Conservation (phyloP, 2,329 filamentous ascomycete genomes). For the Cucurbitaria berberidis region DNA sequence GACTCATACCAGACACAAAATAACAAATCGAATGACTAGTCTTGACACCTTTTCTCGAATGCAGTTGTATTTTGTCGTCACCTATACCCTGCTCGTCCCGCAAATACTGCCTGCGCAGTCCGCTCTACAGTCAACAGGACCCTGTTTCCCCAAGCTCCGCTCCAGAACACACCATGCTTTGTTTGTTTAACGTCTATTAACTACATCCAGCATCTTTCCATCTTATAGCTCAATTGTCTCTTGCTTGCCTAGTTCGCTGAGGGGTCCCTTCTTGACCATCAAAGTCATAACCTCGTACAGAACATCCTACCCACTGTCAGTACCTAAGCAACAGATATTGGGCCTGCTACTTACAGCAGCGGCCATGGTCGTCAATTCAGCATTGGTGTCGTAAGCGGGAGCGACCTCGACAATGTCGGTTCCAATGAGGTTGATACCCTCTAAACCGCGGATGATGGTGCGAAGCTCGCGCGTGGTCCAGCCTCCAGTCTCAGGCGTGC, state of each 20-base stretch:
- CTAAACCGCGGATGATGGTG: conserved; percentile 72
- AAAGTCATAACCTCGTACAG: conserved; percentile 81
- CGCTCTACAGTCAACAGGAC: too few species aligned
- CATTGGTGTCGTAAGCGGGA: conserved; percentile 75
- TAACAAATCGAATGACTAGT: not conserved
- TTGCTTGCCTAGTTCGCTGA: conserved; percentile 58
- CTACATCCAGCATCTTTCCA: too few species aligned
- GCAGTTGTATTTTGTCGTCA: not conserved
- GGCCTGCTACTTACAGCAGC: conserved; percentile 58
- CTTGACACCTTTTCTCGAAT: too few species aligned
- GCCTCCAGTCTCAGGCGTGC: conserved; percentile 77
- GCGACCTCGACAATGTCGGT: conserved; percentile 78
- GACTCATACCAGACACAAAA: not conserved
- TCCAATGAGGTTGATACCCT: conserved; percentile 71
- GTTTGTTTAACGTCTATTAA: too few species aligned
- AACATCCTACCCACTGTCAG: conserved; percentile 53
- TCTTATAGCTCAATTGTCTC: conserved; percentile 35
- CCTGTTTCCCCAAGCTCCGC: too few species aligned
- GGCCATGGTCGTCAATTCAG: conserved; percentile 75
- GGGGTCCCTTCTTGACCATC: conserved; percentile 79
- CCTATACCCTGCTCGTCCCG: not conserved
- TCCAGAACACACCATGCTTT: not conserved
- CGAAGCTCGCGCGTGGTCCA: conserved; percentile 77
- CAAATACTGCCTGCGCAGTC: too few species aligned
- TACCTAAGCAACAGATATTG: not conserved